Conservation (phyloP, 192 early-diverging fungal genomes). For the Coemansia sp. region DNA sequence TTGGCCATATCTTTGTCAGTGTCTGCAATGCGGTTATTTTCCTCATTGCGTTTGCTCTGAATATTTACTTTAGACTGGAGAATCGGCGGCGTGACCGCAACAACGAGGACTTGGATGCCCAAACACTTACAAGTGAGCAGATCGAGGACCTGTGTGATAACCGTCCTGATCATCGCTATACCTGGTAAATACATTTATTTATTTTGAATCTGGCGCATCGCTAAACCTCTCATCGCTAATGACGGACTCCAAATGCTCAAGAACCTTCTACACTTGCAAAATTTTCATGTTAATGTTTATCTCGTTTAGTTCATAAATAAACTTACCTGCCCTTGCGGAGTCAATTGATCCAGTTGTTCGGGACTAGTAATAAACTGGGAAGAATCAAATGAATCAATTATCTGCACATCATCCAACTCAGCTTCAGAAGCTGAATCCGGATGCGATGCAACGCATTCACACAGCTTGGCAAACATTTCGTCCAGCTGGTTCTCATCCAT, state of each 20-base stretch:
- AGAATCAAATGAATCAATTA: slow-evolving; percentile 20
- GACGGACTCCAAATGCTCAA: slow-evolving; percentile 34
- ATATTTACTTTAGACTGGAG: slow-evolving; percentile 39
- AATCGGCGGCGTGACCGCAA: slow-evolving; percentile 31
- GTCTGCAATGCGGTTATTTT: slow-evolving; percentile 41
- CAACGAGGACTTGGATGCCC: slow-evolving; percentile 16
- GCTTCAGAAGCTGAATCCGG: slow-evolving; percentile 14
- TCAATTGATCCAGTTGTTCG: slow-evolving; percentile 31
- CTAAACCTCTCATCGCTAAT: slow-evolving; percentile 14
- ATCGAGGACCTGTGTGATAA: slow-evolving; percentile 37
- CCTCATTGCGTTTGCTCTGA: slow-evolving; percentile 20
- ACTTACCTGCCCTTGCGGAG: slow-evolving; percentile 21
- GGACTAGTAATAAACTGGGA: slow-evolving; percentile 27
- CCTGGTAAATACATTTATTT: slow-evolving; percentile 14
- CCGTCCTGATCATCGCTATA: slow-evolving; percentile 44
- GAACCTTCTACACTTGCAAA: slow-evolving; percentile 11
- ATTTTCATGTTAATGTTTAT: not conserved
- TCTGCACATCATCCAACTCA: slow-evolving; percentile 1
- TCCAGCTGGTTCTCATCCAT: slow-evolving; percentile 15
- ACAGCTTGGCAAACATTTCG: slow-evolving; percentile 32
- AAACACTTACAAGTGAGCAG: slow-evolving; percentile 16
- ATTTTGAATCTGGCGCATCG: slow-evolving; percentile 9
- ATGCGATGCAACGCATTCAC: slow-evolving; percentile 32
- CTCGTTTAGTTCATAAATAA: not conserved
- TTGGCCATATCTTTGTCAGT: slow-evolving; percentile 51